Base-by-base conservation (phyloP, 2,329 filamentous ascomycete species). In the Fusarium concolor region DNA sequence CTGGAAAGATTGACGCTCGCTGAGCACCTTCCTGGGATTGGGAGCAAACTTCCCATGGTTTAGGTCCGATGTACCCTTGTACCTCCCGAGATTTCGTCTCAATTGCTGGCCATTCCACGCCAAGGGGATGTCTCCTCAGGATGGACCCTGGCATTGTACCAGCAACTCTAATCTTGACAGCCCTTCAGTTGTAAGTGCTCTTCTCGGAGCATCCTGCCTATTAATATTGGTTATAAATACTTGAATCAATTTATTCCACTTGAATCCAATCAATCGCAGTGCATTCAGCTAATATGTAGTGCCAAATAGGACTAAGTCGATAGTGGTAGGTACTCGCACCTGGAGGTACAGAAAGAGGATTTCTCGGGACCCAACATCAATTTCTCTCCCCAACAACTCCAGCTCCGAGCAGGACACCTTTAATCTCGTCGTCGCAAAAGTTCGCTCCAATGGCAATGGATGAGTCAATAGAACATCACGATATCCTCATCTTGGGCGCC, bases 401-500 rank as follows among this genome's bases (percentile, higher is more conserved):
- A 4, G 37, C 15, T 38, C 52, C n/a, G 12, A 29, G n/a, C 43
- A 37, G n/a, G 12, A 26, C 20, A 35, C 12, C 26, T 14, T 45
- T 22, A 42, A 31, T n/a, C 5, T 28, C 24, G 29, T 22, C 41
- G 41, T 42, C 37, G 33, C 42, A 29, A 44, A 29, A 12, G 15
- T 15, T n/a, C 28, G n/a, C 8, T 42, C 53, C 41, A 49, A 29
- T 35, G 15, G 33, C 41, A 49, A 75, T 74, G 73, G 49, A 20
- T 20, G 56, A 58, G 7, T 28, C 59, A 18, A 39, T 52, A 20
- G 74, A 75, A 38, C 70, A 76, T 7, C 75, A 74, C 44, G 88
- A 91, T 71, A 81, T 89, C 42, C 72, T 93, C 68, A 86, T 94
- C 71, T 80, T 94, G 50, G 91, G 91, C 43, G 90, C 90, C 7